These are phyloP conservation scores for Trichoderma reesei DNA, from an alignment of 495 filamentous ascomycete genomes.

Conservation along the genomic window DNA sequence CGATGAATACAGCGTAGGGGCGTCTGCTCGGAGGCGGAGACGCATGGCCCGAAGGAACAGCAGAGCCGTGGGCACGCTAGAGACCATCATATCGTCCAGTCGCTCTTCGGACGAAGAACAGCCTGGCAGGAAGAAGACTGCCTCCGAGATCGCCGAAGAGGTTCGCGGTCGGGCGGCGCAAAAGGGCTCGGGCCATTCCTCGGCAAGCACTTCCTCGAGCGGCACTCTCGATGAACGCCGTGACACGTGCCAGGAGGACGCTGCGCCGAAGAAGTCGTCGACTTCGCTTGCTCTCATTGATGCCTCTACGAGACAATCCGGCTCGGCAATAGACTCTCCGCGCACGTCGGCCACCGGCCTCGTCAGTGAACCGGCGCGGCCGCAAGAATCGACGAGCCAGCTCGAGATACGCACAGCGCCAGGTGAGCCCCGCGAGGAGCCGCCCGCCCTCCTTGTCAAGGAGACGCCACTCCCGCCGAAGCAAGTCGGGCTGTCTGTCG, in stretches of 20 bases:
- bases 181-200: slow-evolving; percentile 18
- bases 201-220: slow-evolving; percentile 17
- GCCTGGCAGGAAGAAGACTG: slow-evolving; percentile 40
- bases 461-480: neutral
- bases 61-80: slow-evolving; percentile 41
- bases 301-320: slow-evolving; percentile 16
- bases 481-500: neutral
- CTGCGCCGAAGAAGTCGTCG: slow-evolving; percentile 20
- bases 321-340: slow-evolving; percentile 13
- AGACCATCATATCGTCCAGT: slow-evolving; percentile 49
- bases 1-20: slow-evolving; percentile 28
- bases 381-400: slow-evolving; percentile 33
- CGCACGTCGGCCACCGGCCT: slow-evolving; percentile 24
- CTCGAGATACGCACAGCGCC: slow-evolving; percentile 27
- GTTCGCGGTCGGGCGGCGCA: slow-evolving; percentile 34
- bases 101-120: slow-evolving; percentile 46
- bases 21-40: slow-evolving; percentile 18
- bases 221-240: slow-evolving; percentile 17
- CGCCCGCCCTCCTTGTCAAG: neutral
- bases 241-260: slow-evolving; percentile 13
- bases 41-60: slow-evolving; percentile 31
- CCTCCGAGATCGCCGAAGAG: slow-evolving; percentile 38
- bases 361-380: slow-evolving; percentile 37
- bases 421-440: neutral
- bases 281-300: slow-evolving; percentile 39